These are phyloP conservation scores for Yamadazyma mexicana DNA, from an alignment of 1,139 yeast species.

Conservation along the genomic window DNA sequence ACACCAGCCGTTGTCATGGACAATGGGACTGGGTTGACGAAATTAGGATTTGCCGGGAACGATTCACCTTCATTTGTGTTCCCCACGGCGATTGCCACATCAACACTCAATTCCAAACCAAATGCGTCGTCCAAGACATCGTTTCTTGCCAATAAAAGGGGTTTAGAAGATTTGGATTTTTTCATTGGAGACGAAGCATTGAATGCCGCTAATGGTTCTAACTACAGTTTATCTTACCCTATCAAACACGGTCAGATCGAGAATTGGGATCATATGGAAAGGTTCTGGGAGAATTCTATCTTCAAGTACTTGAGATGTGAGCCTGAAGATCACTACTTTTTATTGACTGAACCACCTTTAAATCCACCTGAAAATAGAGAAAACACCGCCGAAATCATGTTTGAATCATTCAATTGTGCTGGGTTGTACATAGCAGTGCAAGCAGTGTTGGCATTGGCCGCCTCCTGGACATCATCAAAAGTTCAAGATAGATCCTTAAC, in stretches of 20 bases:
- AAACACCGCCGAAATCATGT: slow-evolving; percentile 97
- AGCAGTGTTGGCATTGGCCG: slow-evolving; percentile 97
- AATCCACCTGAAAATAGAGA: slow-evolving; percentile 99
- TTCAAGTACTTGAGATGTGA: slow-evolving; percentile 95
- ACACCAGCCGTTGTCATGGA: slow-evolving; percentile 97
- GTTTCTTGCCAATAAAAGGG: slow-evolving; percentile 68
- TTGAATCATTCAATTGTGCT: slow-evolving; percentile 97
- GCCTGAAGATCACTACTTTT: slow-evolving; percentile 96
- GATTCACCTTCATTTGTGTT: slow-evolving; percentile 96
- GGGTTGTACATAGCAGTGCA: slow-evolving; percentile 98
- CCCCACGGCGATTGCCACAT: slow-evolving; percentile 96
- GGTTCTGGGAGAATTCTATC: slow-evolving; percentile 97
- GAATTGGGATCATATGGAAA: slow-evolving; percentile 99
- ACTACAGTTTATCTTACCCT: slow-evolving; percentile 87
- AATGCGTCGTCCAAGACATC: slow-evolving; percentile 42
- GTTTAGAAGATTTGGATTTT: slow-evolving; percentile 93
- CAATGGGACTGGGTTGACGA: slow-evolving; percentile 97
- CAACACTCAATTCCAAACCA: slow-evolving; percentile 42
- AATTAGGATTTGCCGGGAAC: slow-evolving; percentile 97
- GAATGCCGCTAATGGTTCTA: slow-evolving; percentile 84
- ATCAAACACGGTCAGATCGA: slow-evolving; percentile 97
- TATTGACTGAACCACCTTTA: slow-evolving; percentile 95
- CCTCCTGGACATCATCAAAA: slow-evolving; percentile 97
- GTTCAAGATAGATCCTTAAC: slow-evolving; percentile 94
- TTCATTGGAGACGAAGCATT: slow-evolving; percentile 95